Base-by-base conservation (phyloP, 2,329 filamentous ascomycete species). In the Furcasterigmium sp. region DNA sequence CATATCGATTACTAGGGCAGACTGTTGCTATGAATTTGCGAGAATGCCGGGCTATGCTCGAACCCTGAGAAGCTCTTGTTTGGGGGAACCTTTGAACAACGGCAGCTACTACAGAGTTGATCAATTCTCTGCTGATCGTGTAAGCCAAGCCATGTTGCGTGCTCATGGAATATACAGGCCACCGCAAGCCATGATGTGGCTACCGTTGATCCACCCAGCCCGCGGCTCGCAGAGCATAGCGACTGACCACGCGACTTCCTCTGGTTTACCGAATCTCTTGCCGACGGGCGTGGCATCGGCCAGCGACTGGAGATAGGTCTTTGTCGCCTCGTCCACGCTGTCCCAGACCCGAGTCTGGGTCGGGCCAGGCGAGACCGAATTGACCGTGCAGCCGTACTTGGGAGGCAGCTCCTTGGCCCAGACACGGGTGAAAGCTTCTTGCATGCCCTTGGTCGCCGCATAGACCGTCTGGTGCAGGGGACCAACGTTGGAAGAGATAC, bases 151-250 rank as follows among this genome's bases (percentile, higher is more conserved):
- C n/a, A n/a, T n/a, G n/a, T n/a, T n/a, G n/a, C n/a, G n/a, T n/a
- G n/a, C n/a, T n/a, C n/a, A n/a, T n/a, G n/a, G n/a, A n/a, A n/a
- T n/a, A n/a, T n/a, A n/a, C n/a, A n/a, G n/a, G n/a, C n/a, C n/a
- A n/a, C n/a, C n/a, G n/a, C n/a, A n/a, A n/a, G n/a, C n/a, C n/a
- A n/a, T n/a, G n/a, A n/a, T n/a, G n/a, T n/a, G n/a, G n/a, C n/a
- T n/a, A n/a, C 71, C 72, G 50, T 73, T 75, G 6, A 75, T 59
- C 70, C 71, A 75, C 13, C 66, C 60, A 1, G 69, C 63, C 36
- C 63, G 53, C 37, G 67, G 64, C 49, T 70, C 65, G 34, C 65
- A 69, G 20, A 75, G 45, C 45, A 72, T 69, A 0, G 55, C 67
- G 2, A 75, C 71, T 8, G 65, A 66, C 47, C 55, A 71, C 0